These are phyloP conservation scores for Magnolia kwangsiensis DNA, from an alignment of 164 flowering plant species.

Conservation along the genomic window DNA sequence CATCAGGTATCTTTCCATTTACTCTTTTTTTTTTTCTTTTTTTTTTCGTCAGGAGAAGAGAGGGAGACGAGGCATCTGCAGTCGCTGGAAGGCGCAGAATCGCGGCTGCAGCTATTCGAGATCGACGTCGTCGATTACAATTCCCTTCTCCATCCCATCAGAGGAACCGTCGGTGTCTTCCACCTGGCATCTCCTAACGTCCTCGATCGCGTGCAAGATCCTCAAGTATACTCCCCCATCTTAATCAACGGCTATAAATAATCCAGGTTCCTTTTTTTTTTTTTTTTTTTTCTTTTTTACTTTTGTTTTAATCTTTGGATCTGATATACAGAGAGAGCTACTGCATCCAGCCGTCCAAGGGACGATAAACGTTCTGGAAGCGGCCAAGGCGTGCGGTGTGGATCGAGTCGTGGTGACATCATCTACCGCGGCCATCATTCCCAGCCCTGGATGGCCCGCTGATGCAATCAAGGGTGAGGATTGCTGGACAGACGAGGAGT, in stretches of 20 bases:
- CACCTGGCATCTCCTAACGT: conserved; percentile 88
- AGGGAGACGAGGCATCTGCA: conserved; percentile 63
- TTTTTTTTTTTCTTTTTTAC: neutral
- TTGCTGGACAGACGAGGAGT: conserved; percentile 81
- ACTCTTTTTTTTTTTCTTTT: too few relatives aligned
- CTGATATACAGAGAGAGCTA: conserved; percentile 41
- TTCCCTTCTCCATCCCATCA: conserved; percentile 58
- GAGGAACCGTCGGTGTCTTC: conserved; percentile 68
- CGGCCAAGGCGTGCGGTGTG: conserved; percentile 67
- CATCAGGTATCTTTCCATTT: too few relatives aligned
- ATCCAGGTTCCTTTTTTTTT: neutral
- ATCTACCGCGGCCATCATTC: conserved; percentile 62
- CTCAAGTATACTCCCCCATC: conserved; percentile 39
- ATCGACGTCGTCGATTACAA: conserved; percentile 77
- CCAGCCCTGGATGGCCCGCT: conserved; percentile 71
- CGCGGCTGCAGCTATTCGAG: conserved; percentile 72
- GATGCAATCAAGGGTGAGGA: conserved; percentile 57
- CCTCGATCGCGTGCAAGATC: conserved; percentile 66
- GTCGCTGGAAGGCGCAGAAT: conserved; percentile 58
- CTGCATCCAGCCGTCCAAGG: conserved; percentile 82
- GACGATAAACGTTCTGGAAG: conserved; percentile 70
- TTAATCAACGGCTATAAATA: neutral
- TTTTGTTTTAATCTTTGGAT: neutral
- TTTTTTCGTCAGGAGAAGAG: conserved; percentile 50
- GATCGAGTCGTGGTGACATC: conserved; percentile 87